Evolutionary conservation across 1,284 basidiomycete genomes (phyloP).

Genomic region (Tetrapyrgos nigripes): DNA sequence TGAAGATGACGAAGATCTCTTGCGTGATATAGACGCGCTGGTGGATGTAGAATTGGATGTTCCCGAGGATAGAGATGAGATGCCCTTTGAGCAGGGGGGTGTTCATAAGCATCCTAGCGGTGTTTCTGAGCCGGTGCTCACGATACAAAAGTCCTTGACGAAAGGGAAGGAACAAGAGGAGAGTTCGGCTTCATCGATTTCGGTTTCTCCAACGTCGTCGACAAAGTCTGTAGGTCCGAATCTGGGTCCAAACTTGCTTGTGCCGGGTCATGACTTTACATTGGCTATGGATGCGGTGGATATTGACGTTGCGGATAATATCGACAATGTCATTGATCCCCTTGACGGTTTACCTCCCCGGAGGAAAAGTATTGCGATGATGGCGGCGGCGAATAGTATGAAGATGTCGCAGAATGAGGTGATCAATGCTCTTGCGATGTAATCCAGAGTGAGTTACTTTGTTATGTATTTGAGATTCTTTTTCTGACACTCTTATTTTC

Average conservation of each 20-base stretch:
- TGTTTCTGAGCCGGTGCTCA: no score
- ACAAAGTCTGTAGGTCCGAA: background rate
- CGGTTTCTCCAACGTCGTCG: no score
- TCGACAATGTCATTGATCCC: background rate
- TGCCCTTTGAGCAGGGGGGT: background rate
- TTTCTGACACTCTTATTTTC: background rate
- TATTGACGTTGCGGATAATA: background rate
- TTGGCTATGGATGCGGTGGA: conserved; percentile 36
- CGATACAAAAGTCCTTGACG: no score
- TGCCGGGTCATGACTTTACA: conserved; percentile 36
- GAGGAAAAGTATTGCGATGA: background rate
- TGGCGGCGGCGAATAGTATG: background rate
- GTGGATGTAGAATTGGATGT: conserved; percentile 9
- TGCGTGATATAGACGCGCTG: conserved; percentile 1
- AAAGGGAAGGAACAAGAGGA: background rate
- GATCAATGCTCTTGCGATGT: background rate
- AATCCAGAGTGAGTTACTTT: background rate
- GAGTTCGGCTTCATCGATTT: conserved; percentile 2
- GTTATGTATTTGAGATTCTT: background rate
- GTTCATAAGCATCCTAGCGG: no score
- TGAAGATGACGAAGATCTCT: conserved; percentile 9
- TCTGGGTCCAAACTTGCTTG: no score
- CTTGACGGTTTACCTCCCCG: background rate
- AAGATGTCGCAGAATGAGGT: background rate
- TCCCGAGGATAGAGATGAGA: conserved; percentile 30